Conservation (phyloP, 2,329 filamentous ascomycete species). For the Ophiostoma sp. region DNA sequence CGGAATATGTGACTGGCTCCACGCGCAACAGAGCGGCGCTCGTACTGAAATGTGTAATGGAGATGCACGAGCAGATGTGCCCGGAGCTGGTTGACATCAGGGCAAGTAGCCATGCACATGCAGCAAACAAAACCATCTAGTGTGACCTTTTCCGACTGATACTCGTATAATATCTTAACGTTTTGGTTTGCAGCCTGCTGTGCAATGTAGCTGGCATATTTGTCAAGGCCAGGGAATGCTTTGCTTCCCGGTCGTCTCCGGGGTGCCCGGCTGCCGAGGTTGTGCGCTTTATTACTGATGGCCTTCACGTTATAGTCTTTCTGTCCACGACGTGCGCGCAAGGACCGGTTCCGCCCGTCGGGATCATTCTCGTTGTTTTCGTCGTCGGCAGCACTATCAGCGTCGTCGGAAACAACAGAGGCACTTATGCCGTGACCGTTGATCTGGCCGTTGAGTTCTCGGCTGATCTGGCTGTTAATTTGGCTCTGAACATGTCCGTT, state of each 20-base stretch:
- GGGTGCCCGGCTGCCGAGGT: conserved; percentile 37
- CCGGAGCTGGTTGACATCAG: conserved; percentile 44
- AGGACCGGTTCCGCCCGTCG: conserved; percentile 47
- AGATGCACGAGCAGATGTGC: conserved; percentile 46
- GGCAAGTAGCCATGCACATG: conserved; percentile 44
- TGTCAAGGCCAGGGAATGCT: conserved; percentile 25
- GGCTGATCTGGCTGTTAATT: conserved; percentile 17
- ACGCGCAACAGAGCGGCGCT: conserved; percentile 30
- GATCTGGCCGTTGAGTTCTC: conserved; percentile 22
- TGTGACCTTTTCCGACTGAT: conserved; percentile 42
- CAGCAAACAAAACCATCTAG: conserved; percentile 49
- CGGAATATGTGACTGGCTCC: conserved; percentile 35
- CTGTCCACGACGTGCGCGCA: conserved; percentile 44
- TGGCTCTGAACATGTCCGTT: conserved; percentile 16
- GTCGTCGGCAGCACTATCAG: conserved; percentile 29
- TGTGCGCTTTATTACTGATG: conserved; percentile 53
- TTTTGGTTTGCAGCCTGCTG: conserved; percentile 28
- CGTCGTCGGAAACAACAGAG: conserved; percentile 17
- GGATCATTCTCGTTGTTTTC: conserved; percentile 36
- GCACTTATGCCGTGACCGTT: conserved; percentile 18
- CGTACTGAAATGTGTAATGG: conserved; percentile 42
- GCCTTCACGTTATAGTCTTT: conserved; percentile 56
- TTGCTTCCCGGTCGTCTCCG: conserved; percentile 30
- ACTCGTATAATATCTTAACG: conserved; percentile 31
- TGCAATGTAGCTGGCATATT: conserved; percentile 29